phyloP scores from a whole-genome alignment of 306 rosid species.

The Sicyos edulis region DNA sequence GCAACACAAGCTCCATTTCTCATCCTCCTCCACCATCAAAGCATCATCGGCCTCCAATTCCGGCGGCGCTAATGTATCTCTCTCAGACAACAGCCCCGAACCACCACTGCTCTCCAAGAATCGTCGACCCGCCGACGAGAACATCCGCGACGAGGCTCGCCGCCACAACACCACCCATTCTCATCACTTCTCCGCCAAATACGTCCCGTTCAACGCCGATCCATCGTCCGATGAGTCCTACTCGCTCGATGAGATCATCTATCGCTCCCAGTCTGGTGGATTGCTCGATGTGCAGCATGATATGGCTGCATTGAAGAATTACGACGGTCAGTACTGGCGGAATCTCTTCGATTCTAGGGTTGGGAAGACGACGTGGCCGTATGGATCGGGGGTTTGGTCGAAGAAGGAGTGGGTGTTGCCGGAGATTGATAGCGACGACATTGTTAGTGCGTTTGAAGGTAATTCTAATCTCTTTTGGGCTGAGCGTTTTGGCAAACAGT shows the following conservation, averaged over 20 bases:
- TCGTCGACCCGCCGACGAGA: conserved; percentile 54
- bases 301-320: conserved; percentile 50
- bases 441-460: too few species aligned
- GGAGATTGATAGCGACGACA: conserved; percentile 62
- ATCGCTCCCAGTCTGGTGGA: conserved; percentile 65
- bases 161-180: conserved; percentile 41
- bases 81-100: conserved; percentile 18
- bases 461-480: too few species aligned
- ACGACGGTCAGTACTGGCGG: conserved; percentile 72
- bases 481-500: conserved; percentile 70
- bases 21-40: not conserved
- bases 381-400: conserved; percentile 82
- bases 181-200: conserved; percentile 61
- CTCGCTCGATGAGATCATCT: conserved; percentile 82
- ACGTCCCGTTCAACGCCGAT: conserved; percentile 65
- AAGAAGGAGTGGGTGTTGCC: conserved; percentile 86
- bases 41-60: conserved; percentile 16
- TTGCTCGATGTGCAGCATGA: conserved; percentile 78
- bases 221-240: conserved; percentile 49
- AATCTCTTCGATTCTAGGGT: conserved; percentile 67
- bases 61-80: conserved; percentile 22
- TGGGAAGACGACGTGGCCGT: conserved; percentile 82
- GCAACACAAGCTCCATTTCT: not conserved
- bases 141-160: conserved; percentile 76
- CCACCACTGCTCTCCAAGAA: conserved; percentile 24